Base-by-base conservation (phyloP, 176 grass and related monocot genomes). In the Lolium multiflorum region DNA sequence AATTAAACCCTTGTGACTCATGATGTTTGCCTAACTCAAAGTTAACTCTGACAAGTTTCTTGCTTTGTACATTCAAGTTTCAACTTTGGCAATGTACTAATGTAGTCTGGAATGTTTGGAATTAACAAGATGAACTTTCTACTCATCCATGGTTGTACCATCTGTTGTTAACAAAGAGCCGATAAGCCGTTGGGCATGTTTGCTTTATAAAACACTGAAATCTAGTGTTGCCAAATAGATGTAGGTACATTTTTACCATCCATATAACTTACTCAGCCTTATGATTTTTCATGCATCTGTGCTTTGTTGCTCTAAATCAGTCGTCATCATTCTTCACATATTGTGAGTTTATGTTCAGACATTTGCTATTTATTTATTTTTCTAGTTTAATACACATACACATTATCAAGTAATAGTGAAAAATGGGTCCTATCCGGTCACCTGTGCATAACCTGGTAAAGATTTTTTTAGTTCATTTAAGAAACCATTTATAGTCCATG, bases 111-210 rank as follows among this genome's bases (percentile, higher is more conserved):
- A 79, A 78, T 78, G 20, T 39, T 41, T 78, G 76, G 55, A 38
- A 78, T 57, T 77, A 56, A n/a, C 17, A 58, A 77, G 75, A 77
- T 56, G 50, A 77, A 77, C n/a, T 50, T 56, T 76, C 15, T 38
- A 8, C 50, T 77, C 50, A 56, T 77, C 26, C 10, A 43, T 71
- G 67, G 18, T 71, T 44, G 44, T n/a, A 57, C 52, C 50, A 58
- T 61, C 1, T 61, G 37, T 24, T 58, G 6, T 60, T 44, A 44
- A 44, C 39, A 46, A n/a, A 62, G 7, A 61, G 55, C 43, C 3
- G 37, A 60, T 60, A 44, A 78, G 11, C n/a, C 37, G 44, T 15
- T 15, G 77, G 56, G 39, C 39, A 16, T 62, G 13, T 63, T 24
- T 79, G 56, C n/a, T 79, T 62, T 62, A 46, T 47, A 62, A 63